Evolutionary conservation across 441 rosid species (phyloP), one percentile per base, ranked within the genome.

Genomic region (Euphorbia celastroides): DNA sequence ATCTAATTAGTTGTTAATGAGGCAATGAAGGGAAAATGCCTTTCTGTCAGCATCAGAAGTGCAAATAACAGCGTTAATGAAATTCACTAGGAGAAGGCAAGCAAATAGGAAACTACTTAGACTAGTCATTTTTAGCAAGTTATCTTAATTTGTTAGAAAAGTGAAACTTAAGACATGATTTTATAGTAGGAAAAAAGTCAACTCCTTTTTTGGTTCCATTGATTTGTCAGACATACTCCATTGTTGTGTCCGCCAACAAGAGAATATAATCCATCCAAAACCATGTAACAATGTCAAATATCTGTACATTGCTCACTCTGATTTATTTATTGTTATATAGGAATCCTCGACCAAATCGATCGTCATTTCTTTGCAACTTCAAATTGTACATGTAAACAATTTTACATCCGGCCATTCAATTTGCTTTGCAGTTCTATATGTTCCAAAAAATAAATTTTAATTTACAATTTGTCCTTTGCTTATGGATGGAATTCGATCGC

Each of bases 111-210:
- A 61, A 52, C 14, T 14, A 19, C 17, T 23, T 62, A 52, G 63
- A 27, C 17, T 65, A 34, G 75, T 72, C 78, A 79, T n/a, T 76
- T 58, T 32, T 1, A 34, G 36, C 19, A 16, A 13, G 5, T 7
- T 0, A 7, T 41, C 44, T 0, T 27, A 3, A 28, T 1, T 58
- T 58, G 19, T 3, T 41, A 34, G 3, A 4, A 41, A 41, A 52
- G 31, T 7, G 7, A 16, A 59, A 20, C 28, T 8, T 52, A 1
- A 52, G 25, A 10, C 13, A 52, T 9, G 66, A 16, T 62, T 62
- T 14, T 46, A 62, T 62, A 62, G 14, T 22, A 9, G n/a, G 0
- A 6, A 52, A 23, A n/a, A 59, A 20, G 63, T 34, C 63, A 59
- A 22, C 44, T 20, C 10, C 13, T 30, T 58, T 58, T 30, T n/a